Percentiles rank a stretch among this genome's conserved stretches.
Conservation (phyloP, 2,329 filamentous ascomycete species). For the Cadophora gregata region DNA sequence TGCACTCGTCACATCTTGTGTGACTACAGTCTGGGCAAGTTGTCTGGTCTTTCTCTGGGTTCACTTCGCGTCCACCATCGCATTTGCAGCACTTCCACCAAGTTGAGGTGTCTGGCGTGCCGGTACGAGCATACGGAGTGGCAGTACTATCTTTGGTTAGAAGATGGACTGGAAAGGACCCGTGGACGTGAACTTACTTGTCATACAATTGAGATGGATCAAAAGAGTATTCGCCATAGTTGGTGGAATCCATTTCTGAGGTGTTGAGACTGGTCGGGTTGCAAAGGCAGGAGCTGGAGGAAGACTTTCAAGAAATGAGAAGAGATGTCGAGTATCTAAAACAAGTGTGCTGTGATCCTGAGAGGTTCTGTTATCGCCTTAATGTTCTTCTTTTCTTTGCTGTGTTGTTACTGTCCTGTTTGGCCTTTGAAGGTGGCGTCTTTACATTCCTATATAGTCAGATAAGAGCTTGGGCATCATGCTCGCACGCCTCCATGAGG, state of each 20-base stretch:
- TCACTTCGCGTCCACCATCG: neutral
- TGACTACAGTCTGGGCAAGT: constrained; percentile 22
- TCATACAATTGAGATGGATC: neutral
- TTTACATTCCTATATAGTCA: neutral
- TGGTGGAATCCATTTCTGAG: neutral
- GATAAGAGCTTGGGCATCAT: neutral
- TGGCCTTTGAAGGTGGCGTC: neutral
- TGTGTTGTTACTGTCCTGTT: neutral
- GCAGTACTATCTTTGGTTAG: constrained; percentile 1
- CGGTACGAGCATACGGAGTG: neutral
- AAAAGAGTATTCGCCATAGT: neutral
- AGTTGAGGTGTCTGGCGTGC: neutral
- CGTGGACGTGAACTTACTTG: neutral
- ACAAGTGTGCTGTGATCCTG: neutral
- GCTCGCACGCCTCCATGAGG: constrained; percentile 9
- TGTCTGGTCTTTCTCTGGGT: neutral
- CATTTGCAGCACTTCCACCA: constrained; percentile 25
- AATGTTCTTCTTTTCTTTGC: neutral
- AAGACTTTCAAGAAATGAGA: neutral
- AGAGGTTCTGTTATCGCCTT: neutral
- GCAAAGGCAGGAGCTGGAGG: neutral
- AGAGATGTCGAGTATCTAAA: neutral
- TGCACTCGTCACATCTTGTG: constrained; percentile 13
- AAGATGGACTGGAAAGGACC: no score
- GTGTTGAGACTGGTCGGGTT: neutral